These are phyloP conservation scores for Durusdinium trenchii DNA, from an alignment of 73 alveolate genomes.

Conservation along the genomic window DNA sequence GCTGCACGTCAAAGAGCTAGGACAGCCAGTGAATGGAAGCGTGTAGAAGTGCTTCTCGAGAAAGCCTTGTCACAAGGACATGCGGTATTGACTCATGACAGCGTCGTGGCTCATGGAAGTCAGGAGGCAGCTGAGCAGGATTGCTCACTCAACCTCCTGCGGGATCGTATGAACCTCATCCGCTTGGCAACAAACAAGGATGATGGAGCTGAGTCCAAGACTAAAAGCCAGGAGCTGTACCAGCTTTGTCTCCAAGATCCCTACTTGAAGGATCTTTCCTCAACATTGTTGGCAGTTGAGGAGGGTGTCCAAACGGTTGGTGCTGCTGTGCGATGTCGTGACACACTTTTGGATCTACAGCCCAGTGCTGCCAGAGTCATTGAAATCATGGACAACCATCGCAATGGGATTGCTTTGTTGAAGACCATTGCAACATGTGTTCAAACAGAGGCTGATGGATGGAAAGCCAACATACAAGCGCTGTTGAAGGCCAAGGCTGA, in stretches of 20 bases:
- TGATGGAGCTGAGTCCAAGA: background rate
- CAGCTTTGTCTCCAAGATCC: background rate
- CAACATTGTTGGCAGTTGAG: background rate
- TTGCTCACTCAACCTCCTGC: background rate
- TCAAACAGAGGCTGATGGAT: background rate
- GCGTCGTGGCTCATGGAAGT: background rate
- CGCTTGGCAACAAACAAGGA: background rate
- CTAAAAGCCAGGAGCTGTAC: background rate
- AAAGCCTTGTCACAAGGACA: background rate
- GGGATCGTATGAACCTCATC: background rate
- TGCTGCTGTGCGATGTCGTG: background rate
- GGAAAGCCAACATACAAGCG: background rate
- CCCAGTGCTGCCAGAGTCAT: background rate
- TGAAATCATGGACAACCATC: background rate
- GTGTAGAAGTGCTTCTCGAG: background rate
- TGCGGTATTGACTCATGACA: too few relatives aligned
- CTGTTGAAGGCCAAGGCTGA: background rate
- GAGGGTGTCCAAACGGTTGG: background rate
- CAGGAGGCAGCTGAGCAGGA: background rate
- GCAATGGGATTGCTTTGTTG: background rate
- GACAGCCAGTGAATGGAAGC: background rate
- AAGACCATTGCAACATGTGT: background rate
- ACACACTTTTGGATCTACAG: background rate
- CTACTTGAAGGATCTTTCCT: background rate
- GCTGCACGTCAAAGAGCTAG: background rate